These are phyloP conservation scores for Bipolaris bicolor DNA, from an alignment of 2,329 filamentous ascomycete genomes.

Conservation along the genomic window DNA sequence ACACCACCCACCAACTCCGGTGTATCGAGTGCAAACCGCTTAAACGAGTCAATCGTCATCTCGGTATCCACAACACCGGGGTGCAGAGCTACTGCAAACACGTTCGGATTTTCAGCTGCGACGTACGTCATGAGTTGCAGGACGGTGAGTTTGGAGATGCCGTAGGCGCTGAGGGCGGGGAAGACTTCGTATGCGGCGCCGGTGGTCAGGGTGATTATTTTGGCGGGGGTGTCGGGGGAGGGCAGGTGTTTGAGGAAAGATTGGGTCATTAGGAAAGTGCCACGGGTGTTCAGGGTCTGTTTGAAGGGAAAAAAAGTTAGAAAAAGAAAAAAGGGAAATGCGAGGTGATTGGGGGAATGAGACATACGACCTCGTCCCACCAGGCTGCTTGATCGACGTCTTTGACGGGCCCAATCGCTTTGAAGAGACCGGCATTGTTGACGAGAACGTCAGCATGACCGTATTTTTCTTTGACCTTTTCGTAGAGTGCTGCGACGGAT, in stretches of 20 bases:
- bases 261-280: conserved; percentile 42
- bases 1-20: conserved; percentile 38
- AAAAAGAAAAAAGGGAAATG: too few species aligned
- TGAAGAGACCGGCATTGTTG: conserved; percentile 23
- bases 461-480: conserved; percentile 28
- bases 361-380: conserved; percentile 31
- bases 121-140: conserved; percentile 28
- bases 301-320: not conserved
- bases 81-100: conserved; percentile 27
- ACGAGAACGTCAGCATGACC: conserved; percentile 30
- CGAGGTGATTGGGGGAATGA: not conserved
- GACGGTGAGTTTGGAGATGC: conserved; percentile 27
- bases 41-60: conserved; percentile 19
- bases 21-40: conserved; percentile 29
- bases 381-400: conserved; percentile 27
- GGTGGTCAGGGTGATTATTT: conserved; percentile 32
- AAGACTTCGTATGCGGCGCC: conserved; percentile 21
- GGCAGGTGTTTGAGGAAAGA: conserved; percentile 38
- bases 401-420: conserved; percentile 19
- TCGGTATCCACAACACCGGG: conserved; percentile 25
- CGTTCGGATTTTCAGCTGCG: conserved; percentile 27
- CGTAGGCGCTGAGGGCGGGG: conserved; percentile 23
- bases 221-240: conserved; percentile 23
- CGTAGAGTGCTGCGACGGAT: conserved; percentile 28
- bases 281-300: conserved; percentile 46